Percentiles rank a stretch among this genome's conserved stretches.
These are phyloP conservation scores for Amniculicola lignicola DNA, from an alignment of 495 filamentous ascomycete species.

Conservation along the genomic window DNA sequence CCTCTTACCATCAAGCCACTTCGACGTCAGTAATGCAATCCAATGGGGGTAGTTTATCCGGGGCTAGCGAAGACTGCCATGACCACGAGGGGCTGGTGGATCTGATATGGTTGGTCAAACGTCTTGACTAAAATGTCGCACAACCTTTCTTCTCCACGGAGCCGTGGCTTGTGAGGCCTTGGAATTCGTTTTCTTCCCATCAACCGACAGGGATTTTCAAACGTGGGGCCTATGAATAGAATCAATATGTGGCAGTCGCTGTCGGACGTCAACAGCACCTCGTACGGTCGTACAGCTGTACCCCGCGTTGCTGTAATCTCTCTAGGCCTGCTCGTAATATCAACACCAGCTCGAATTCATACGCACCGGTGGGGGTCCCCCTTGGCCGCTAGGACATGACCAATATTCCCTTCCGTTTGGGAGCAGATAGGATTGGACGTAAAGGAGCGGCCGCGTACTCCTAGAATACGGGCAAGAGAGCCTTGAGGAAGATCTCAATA, in stretches of 20 bases:
- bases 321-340: constrained; percentile 7
- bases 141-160: not conserved
- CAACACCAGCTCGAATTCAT: not conserved
- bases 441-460: too few relatives aligned
- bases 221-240: constrained; percentile 23
- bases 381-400: not conserved
- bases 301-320: not conserved
- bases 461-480: too few relatives aligned
- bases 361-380: constrained; percentile 2
- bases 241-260: constrained; percentile 4
- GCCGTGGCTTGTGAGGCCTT: not conserved
- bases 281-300: not conserved
- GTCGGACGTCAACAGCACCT: not conserved
- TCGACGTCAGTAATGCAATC: not conserved
- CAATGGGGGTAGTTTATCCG: constrained; percentile 22
- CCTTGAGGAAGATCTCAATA: too few relatives aligned
- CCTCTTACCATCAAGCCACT: constrained; percentile 7
- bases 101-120: not conserved
- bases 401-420: too few relatives aligned
- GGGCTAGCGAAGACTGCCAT: not conserved
- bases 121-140: not conserved
- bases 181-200: too few relatives aligned
- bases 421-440: too few relatives aligned
- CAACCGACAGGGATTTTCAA: not conserved
- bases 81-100: constrained; percentile 3